Base-by-base conservation (phyloP, 257 asterid genomes). In the Scutellaria galericulata region DNA sequence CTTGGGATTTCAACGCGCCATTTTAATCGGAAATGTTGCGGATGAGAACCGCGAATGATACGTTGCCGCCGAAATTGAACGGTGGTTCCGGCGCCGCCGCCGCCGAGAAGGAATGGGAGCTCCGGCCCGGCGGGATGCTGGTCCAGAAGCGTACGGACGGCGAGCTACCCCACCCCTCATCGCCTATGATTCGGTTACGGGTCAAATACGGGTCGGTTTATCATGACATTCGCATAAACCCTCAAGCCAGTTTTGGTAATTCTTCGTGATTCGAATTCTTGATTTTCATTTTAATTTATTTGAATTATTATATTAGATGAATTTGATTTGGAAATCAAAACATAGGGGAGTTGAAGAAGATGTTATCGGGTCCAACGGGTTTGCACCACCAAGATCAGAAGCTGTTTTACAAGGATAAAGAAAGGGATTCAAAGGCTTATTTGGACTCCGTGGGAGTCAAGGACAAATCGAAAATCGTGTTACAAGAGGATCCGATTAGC, bases 61-160 rank as follows among this genome's bases (percentile, higher is more conserved):
- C 60, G 7, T 46, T 74, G 50, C 82, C 77, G 78, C 84, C 84
- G 64, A 79, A 69, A 64, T 68, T 8, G 77, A 77, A 77, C 31
- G 86, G 80, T n/a, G 70, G 68, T 8, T 39, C 54, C 9, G 42
- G 71, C 7, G 72, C 70, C 2, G 75, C 13, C 6, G 79, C 35
- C 37, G 5, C 35, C 0, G 85, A 80, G 48, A 86, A 80, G 8
- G 77, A 86, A 9, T 93, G 92, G 92, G 98, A 93, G 72, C 80
- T 87, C 48, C 51, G 97, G 79, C 98, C 98, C 35, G 89, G 98
- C 13, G 98, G 98, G 66, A 93, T 93, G 98, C 77, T 93, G 66
- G 98, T 93, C 35, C 98, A 93, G 83, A 86, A 83, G 72, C 90
- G 98, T 27, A 56, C 84, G 4, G 93, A 83, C 66, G 80, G 78